These are phyloP conservation scores for Achaetomium macrosporum DNA, from an alignment of 2,329 filamentous ascomycete genomes.

Conservation along the genomic window DNA sequence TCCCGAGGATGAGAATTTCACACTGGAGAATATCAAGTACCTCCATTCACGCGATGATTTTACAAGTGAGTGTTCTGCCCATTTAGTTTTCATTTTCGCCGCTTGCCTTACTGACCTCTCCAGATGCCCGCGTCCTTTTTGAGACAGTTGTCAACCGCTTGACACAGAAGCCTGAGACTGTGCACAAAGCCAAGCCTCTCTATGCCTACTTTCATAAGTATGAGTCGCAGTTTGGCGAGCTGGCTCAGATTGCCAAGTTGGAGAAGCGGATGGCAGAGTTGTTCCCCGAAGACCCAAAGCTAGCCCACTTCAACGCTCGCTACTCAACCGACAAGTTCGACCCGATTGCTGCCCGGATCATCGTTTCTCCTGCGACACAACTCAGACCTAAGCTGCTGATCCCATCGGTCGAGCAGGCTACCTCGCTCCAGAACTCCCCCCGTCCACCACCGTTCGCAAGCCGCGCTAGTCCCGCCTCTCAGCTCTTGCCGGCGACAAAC, in stretches of 20 bases:
- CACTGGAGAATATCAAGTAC: constrained; percentile 93
- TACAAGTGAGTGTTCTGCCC: constrained; percentile 63
- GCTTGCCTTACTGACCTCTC: constrained; percentile 25
- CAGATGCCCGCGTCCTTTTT: constrained; percentile 91
- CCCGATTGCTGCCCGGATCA: constrained; percentile 71
- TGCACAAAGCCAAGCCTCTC: constrained; percentile 72
- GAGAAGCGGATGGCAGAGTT: constrained; percentile 90
- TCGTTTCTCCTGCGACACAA: constrained; percentile 76
- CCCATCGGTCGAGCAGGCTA: constrained; percentile 48
- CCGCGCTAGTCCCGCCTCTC: constrained; percentile 41
- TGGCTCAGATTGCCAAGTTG: constrained; percentile 82
- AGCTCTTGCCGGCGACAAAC: constrained; percentile 42
- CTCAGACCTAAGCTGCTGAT: constrained; percentile 57
- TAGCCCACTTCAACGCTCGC: constrained; percentile 69
- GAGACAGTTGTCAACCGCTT: constrained; percentile 87
- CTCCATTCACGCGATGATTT: constrained; percentile 87
- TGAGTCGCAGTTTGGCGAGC: constrained; percentile 88
- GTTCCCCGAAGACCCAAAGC: constrained; percentile 80
- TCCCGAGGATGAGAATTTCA: constrained; percentile 87
- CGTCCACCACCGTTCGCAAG: constrained; percentile 29
- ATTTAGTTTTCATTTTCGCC: neutral
- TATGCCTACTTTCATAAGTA: constrained; percentile 93
- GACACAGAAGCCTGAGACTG: constrained; percentile 66
- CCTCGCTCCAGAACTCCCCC: constrained; percentile 42
- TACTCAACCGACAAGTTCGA: constrained; percentile 72